These are phyloP conservation scores for Nadsonia starkeyi-henricii DNA, from an alignment of 1,139 yeast species.

Conservation along the genomic window DNA sequence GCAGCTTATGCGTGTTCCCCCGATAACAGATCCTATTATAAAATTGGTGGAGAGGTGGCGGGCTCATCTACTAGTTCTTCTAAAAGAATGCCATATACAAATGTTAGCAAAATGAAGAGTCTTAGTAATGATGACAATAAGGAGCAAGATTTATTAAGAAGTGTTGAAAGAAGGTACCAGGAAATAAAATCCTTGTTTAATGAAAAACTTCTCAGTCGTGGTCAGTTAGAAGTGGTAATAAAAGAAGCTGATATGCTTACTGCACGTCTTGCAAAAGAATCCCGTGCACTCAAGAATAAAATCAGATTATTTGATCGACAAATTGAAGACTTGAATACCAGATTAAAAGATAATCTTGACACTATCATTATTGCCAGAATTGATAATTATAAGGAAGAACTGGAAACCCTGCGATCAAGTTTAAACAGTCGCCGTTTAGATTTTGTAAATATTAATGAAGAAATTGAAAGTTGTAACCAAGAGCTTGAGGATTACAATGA, in stretches of 20 bases:
- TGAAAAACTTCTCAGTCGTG: constrained; percentile 23
- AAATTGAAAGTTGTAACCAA: constrained; percentile 1
- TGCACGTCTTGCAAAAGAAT: constrained; percentile 9
- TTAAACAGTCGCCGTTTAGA: no score
- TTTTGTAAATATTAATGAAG: no score
- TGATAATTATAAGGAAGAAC: constrained; percentile 13
- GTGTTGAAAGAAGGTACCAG: not conserved
- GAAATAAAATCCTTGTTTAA: constrained; percentile 3
- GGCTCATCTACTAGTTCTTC: constrained; percentile 26
- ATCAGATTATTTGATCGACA: constrained; percentile 13
- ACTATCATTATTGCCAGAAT: not conserved
- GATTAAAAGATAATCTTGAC: constrained; percentile 10
- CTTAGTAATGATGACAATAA: not conserved
- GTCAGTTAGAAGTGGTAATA: constrained; percentile 5
- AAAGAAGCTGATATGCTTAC: constrained; percentile 12
- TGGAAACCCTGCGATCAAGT: constrained; percentile 6
- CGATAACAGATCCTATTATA: not conserved
- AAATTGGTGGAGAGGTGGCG: constrained; percentile 24
- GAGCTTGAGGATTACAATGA: constrained; percentile 15
- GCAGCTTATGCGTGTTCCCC: constrained; percentile 29
- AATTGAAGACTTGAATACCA: constrained; percentile 9
- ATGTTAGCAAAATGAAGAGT: not conserved
- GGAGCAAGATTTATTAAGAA: not conserved
- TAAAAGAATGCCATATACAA: not conserved
- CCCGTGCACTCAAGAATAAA: constrained; percentile 17